phyloP scores from a whole-genome alignment of 345 rosid genomes.

The Carallia brachiata region DNA sequence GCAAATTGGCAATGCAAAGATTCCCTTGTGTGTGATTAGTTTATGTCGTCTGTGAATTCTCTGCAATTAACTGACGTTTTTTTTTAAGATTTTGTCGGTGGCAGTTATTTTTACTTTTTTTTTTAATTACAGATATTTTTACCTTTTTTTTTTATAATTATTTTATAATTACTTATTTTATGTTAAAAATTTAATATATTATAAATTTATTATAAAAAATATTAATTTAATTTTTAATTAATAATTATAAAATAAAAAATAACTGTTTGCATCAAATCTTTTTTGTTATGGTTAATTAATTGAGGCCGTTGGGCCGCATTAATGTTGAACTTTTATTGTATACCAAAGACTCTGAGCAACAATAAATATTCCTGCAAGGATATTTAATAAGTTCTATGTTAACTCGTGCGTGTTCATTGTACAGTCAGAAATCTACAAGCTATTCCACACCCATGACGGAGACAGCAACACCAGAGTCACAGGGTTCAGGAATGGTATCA shows the following conservation, averaged over 20 bases:
- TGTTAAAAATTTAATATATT: too few species aligned
- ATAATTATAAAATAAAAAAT: too few species aligned
- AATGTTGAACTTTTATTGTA: not conserved
- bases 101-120: too few species aligned
- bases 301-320: slow-evolving; percentile 17
- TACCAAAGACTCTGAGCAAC: slow-evolving; percentile 6
- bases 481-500: slow-evolving; percentile 4
- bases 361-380: not conserved
- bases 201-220: too few species aligned
- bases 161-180: too few species aligned
- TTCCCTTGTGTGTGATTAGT: slow-evolving; percentile 11
- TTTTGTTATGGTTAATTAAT: not conserved
- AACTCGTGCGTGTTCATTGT: not conserved
- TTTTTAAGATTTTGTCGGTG: too few species aligned
- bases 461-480: slow-evolving; percentile 29
- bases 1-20: slow-evolving; percentile 18
- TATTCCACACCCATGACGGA: slow-evolving; percentile 53
- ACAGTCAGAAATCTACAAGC: slow-evolving; percentile 81
- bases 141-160: too few species aligned
- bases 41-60: not conserved
- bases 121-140: too few species aligned
- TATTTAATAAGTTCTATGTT: not conserved
- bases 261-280: too few species aligned
- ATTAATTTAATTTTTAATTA: too few species aligned
- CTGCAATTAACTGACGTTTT: not conserved